Evolutionary conservation across 768 basidiomycete species (phyloP).

Genomic region (Rhizopogon sp.): DNA sequence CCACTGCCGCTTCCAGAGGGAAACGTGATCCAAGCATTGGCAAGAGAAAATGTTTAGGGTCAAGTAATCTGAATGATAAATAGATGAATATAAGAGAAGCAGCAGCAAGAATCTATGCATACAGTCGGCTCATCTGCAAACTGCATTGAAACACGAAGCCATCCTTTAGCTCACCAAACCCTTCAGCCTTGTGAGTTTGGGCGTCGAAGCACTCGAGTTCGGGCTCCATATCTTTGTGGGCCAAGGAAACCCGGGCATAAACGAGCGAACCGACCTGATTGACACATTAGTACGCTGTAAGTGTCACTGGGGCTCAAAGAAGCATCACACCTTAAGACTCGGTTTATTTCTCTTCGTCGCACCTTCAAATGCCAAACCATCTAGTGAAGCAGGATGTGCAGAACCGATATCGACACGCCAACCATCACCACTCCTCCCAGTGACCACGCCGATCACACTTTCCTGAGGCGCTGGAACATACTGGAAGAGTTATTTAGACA

Average conservation of each 20-base stretch:
- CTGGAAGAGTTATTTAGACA: conserved; percentile 33
- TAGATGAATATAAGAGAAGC: conserved; percentile 4
- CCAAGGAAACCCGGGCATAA: conserved; percentile 88
- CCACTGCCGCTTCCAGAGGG: conserved; percentile 84
- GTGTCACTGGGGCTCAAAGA: not conserved
- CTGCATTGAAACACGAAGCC: conserved; percentile 83
- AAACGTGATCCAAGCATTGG: conserved; percentile 76
- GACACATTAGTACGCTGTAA: conserved; percentile 3
- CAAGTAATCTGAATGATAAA: conserved; percentile 53
- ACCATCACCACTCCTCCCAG: conserved; percentile 79
- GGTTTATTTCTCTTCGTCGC: conserved; percentile 94
- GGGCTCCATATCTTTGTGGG: conserved; percentile 97
- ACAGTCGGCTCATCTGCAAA: conserved; percentile 84
- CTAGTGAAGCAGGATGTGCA: conserved; percentile 80
- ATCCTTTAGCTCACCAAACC: conserved; percentile 89
- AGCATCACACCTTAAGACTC: conserved; percentile 69
- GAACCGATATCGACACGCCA: conserved; percentile 93
- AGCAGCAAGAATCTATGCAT: conserved; percentile 26
- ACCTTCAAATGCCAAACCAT: conserved; percentile 92
- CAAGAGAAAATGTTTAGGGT: conserved; percentile 78
- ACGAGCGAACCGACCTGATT: conserved; percentile 82
- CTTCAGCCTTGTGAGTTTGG: conserved; percentile 86
- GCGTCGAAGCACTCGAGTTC: conserved; percentile 97
- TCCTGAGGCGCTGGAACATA: conserved; percentile 91
- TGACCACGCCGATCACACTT: conserved; percentile 80